Evolutionary conservation across 768 basidiomycete species (phyloP).

Genomic region (Pleurotus pulmonarius): DNA sequence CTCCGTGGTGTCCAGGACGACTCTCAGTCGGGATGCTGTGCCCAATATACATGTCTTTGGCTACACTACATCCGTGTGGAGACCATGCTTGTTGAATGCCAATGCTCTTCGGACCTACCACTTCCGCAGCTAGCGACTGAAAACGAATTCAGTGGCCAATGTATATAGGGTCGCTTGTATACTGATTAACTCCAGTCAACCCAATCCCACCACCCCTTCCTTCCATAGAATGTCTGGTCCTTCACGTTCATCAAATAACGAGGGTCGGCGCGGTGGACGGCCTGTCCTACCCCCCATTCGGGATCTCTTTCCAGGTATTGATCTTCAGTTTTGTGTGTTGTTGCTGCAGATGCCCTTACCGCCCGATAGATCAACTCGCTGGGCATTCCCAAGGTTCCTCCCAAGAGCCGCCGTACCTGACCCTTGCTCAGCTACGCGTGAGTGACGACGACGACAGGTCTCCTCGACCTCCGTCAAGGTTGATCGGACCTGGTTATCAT

Average conservation of each 20-base stretch:
- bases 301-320: conserved; percentile 59
- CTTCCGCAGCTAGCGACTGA: neutral
- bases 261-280: conserved; percentile 31
- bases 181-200: neutral
- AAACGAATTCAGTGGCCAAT: neutral
- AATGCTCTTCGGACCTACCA: conserved; percentile 2
- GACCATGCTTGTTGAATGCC: neutral
- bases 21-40: neutral
- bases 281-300: conserved; percentile 72
- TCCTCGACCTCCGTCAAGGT: conserved; percentile 8
- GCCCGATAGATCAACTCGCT: conserved; percentile 42
- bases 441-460: conserved; percentile 29
- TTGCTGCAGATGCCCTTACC: neutral
- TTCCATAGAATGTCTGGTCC: conserved; percentile 6
- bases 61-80: conserved; percentile 1
- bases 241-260: conserved; percentile 20
- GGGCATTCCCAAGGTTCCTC: conserved; percentile 24
- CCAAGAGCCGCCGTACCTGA: conserved; percentile 33
- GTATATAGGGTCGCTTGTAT: conserved; percentile 3
- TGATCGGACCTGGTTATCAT: conserved; percentile 9
- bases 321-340: neutral
- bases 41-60: neutral
- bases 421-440: conserved; percentile 41
- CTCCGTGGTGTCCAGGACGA: conserved; percentile 5
- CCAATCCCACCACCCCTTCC: neutral